phyloP scores from a whole-genome alignment of 2,329 filamentous ascomycete genomes.

The Chaetomium sp. region DNA sequence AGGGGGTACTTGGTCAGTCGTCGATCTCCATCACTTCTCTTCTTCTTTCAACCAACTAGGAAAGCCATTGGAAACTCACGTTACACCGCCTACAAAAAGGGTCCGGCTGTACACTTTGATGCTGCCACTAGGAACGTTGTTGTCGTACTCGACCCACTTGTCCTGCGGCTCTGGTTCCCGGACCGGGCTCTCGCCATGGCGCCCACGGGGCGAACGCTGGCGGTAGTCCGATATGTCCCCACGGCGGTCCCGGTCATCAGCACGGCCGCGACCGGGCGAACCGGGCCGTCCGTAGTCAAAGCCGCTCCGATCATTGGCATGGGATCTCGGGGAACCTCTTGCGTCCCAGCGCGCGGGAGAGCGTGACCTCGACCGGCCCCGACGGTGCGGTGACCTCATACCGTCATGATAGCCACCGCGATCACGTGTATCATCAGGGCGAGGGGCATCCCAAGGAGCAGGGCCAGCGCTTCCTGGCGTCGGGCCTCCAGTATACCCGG shows the following conservation, averaged over 20 bases:
- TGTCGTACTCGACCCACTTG: slow-evolving; percentile 79
- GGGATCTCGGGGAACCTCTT: slow-evolving; percentile 56
- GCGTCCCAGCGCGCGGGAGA: slow-evolving; percentile 71
- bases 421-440: slow-evolving; percentile 48
- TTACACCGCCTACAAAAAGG: slow-evolving; percentile 93
- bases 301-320: slow-evolving; percentile 53
- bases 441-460: slow-evolving; percentile 32
- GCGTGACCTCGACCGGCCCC: slow-evolving; percentile 66
- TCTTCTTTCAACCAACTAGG: too few relatives aligned
- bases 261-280: slow-evolving; percentile 47
- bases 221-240: slow-evolving; percentile 66
- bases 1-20: background rate
- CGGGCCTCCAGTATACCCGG: slow-evolving; percentile 33
- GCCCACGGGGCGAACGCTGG: slow-evolving; percentile 74
- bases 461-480: slow-evolving; percentile 19
- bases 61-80: slow-evolving; percentile 47
- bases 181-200: slow-evolving; percentile 55
- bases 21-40: too few relatives aligned
- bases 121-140: slow-evolving; percentile 61
- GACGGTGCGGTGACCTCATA: slow-evolving; percentile 56
- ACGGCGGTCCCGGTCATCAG: slow-evolving; percentile 45
- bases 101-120: slow-evolving; percentile 95
- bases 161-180: slow-evolving; percentile 29
- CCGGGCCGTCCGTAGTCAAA: slow-evolving; percentile 69
- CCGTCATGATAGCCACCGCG: slow-evolving; percentile 47